Conservation (phyloP, 129 eudicot genomes). For the Tanacetum coccineum region DNA sequence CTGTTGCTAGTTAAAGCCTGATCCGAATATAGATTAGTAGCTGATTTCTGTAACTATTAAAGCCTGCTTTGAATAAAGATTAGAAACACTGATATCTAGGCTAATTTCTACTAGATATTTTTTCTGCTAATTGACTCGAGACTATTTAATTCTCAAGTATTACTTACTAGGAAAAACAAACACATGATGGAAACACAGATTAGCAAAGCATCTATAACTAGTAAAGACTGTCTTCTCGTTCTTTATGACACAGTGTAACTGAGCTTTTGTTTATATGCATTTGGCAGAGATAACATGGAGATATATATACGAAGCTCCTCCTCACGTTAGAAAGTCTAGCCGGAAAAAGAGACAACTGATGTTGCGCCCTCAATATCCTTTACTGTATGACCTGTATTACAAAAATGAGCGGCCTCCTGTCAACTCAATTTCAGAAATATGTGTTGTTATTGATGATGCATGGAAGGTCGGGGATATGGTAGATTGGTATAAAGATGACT, state of each 20-base stretch:
- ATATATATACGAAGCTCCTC: slow-evolving; percentile 36
- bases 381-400: slow-evolving; percentile 20
- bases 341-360: slow-evolving; percentile 34
- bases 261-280: slow-evolving; percentile 4
- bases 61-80: not conserved
- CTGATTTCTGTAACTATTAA: too few species aligned
- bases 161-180: too few species aligned
- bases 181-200: too few species aligned
- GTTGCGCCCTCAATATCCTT: slow-evolving; percentile 64
- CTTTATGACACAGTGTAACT: not conserved
- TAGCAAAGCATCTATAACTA: too few species aligned
- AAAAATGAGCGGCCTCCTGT: slow-evolving; percentile 29
- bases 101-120: not conserved
- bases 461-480: slow-evolving; percentile 69
- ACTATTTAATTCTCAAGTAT: too few species aligned
- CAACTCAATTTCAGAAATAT: slow-evolving; percentile 34
- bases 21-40: too few species aligned
- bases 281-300: slow-evolving; percentile 35
- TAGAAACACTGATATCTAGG: not conserved
- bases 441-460: slow-evolving; percentile 36
- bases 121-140: too few species aligned
- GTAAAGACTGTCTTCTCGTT: too few species aligned
- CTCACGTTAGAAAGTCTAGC: slow-evolving; percentile 18
- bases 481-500: slow-evolving; percentile 43
- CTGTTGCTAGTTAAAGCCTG: too few species aligned